Evolutionary conservation across 2,329 filamentous ascomycete genomes (phyloP).

Genomic region (Ophiostoma angusticollis): DNA sequence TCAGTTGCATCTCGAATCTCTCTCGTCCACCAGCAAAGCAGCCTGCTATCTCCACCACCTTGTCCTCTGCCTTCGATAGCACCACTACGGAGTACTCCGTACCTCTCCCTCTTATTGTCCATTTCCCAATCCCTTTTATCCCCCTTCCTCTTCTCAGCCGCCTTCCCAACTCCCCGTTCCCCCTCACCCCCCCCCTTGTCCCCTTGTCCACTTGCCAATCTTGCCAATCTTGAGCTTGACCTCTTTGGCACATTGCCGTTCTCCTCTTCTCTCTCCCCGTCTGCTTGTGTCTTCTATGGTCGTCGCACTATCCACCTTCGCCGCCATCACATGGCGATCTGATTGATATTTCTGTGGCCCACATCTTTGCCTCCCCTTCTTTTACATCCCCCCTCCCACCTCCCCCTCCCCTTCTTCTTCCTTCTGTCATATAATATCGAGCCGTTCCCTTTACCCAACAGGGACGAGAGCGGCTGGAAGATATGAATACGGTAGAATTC

Average conservation of each 20-base stretch:
- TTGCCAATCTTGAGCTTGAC: neutral
- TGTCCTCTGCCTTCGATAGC: neutral
- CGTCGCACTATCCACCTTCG: too few species aligned
- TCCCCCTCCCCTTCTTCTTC: neutral
- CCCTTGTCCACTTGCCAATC: neutral
- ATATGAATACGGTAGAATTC: slow-evolving; percentile 28
- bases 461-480: slow-evolving; percentile 17
- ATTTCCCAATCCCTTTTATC: neutral
- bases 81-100: too few species aligned
- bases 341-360: too few species aligned
- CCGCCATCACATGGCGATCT: slow-evolving; percentile 25
- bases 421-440: slow-evolving; percentile 2
- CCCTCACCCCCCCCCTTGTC: neutral
- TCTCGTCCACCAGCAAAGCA: too few species aligned
- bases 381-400: neutral
- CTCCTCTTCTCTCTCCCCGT: too few species aligned
- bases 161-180: neutral
- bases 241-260: too few species aligned
- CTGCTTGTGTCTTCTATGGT: too few species aligned
- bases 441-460: slow-evolving; percentile 14
- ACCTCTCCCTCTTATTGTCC: neutral
- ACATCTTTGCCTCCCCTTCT: too few species aligned
- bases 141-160: slow-evolving; percentile 1
- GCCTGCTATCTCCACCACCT: neutral
- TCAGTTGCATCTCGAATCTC: slow-evolving; percentile 2